Evolutionary conservation across 2,329 filamentous ascomycete species (phyloP), one percentile per base, ranked within the genome.

Genomic region (Falciphora oryzae): DNA sequence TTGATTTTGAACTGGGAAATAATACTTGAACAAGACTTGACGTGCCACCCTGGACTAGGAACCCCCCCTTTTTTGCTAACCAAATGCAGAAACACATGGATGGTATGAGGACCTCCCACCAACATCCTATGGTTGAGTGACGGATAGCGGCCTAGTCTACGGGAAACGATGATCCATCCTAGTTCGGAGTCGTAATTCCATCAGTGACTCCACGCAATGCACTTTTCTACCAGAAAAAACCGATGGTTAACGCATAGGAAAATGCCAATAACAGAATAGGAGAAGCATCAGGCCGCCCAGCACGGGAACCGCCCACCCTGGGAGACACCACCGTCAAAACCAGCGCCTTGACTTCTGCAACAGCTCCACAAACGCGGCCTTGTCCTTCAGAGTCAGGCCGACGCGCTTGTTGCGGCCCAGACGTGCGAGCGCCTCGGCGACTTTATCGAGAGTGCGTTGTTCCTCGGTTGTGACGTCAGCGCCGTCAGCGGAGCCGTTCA

Each of bases 401-500:
- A 99, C 92, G 65, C 94, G 84, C 80, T 96, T 96, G 56, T 95
- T 93, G 66, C 95, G 82, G 1, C 93, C 92, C 63, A 99, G 76
- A 63, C 94, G 80, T n/a, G 95, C 93, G 65, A 99, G 79, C 14
- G 93, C 88, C 70, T 98, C 95, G 1, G 86, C 92, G 22, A 99
- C 85, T 50, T 85, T 84, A 71, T 97, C 91, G 58, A 98, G 78
- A 16, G 94, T 80, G 56, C 81, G 82, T 72, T 87, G 85, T 74
- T 97, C 92, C 10, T 89, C 84, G 0, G 71, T 64, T 0, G 76
- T 77, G 7, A 81, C 73, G 3, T 76, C 73, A 25, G 70, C 71
- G 7, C 63, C 68, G 4, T 64, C 62, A 1, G 68, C 71, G 3
- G 69, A 70, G 13, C 74, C 73, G 27, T 69, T 71, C 27, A 74